phyloP scores from a whole-genome alignment of 805 yeast genomes.

The Pichia eremophila region DNA sequence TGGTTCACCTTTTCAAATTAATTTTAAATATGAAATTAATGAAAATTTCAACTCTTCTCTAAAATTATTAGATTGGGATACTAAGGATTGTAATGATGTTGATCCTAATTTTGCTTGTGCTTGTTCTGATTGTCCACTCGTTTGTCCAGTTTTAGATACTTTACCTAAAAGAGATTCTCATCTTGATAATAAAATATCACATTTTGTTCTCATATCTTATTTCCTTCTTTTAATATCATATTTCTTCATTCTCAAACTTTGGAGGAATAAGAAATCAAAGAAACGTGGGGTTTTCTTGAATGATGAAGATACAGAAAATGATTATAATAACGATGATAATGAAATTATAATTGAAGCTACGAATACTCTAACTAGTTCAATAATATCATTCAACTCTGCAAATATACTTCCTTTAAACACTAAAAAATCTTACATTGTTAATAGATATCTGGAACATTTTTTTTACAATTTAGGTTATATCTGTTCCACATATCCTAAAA shows the following conservation, averaged over 20 bases:
- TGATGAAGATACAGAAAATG: too few species aligned
- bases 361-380: slow-evolving; percentile 1
- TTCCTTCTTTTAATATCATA: background rate
- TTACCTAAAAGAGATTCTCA: slow-evolving; percentile 36
- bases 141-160: slow-evolving; percentile 64
- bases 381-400: background rate
- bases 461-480: slow-evolving; percentile 45
- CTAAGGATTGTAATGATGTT: slow-evolving; percentile 48
- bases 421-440: slow-evolving; percentile 36
- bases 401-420: slow-evolving; percentile 13
- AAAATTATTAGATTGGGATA: slow-evolving; percentile 21
- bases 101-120: slow-evolving; percentile 60
- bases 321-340: slow-evolving; percentile 4
- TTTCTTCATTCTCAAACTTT: background rate
- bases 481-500: slow-evolving; percentile 55
- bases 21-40: slow-evolving; percentile 42
- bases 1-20: slow-evolving; percentile 93
- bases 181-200: slow-evolving; percentile 63
- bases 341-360: slow-evolving; percentile 1
- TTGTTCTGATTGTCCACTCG: slow-evolving; percentile 76
- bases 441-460: slow-evolving; percentile 35
- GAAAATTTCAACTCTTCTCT: slow-evolving; percentile 17
- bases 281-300: too few species aligned
- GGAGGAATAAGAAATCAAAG: background rate
- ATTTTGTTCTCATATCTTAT: slow-evolving; percentile 48